A percentile compares a stretch with the other conserved stretches of the same genome.
Evolutionary conservation across 768 basidiomycete species (phyloP).

Genomic region (Mycena epipterygia): DNA sequence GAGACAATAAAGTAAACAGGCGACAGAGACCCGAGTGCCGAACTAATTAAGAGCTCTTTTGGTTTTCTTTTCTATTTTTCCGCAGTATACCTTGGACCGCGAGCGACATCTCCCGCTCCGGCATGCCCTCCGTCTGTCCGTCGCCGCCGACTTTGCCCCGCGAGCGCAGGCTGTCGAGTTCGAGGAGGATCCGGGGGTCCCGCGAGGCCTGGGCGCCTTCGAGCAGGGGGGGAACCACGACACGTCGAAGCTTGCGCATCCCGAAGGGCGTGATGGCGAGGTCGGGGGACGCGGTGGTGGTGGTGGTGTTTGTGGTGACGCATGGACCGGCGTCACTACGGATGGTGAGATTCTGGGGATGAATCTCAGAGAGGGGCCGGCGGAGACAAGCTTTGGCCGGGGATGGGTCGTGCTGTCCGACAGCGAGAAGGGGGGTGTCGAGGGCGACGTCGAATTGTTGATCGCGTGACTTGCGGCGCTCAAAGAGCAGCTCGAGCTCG

Average conservation of each 20-base stretch:
- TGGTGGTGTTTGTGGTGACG: not conserved
- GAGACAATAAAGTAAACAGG: not conserved
- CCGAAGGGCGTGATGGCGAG: not conserved
- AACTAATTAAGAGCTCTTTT: not conserved
- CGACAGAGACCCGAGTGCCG: not conserved
- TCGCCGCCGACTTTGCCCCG: not conserved
- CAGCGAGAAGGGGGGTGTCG: not conserved
- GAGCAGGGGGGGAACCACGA: no score
- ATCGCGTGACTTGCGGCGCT: not conserved
- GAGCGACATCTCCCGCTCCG: not conserved
- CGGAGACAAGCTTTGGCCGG: no score
- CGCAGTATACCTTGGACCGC: not conserved
- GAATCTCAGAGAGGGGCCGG: no score
- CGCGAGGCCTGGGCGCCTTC: not conserved
- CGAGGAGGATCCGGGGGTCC: not conserved
- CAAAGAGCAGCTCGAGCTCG: not conserved
- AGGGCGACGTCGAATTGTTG: not conserved
- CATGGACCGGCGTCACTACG: no score
- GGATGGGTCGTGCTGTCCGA: no score
- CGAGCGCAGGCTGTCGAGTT: not conserved
- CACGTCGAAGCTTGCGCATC: not conserved
- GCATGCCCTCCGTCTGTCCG: not conserved
- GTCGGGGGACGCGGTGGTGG: no score
- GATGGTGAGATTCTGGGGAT: no score
- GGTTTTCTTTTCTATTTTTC: not conserved